Conservation (phyloP, 129 eudicot genomes). For the Artemisia argyi region DNA sequence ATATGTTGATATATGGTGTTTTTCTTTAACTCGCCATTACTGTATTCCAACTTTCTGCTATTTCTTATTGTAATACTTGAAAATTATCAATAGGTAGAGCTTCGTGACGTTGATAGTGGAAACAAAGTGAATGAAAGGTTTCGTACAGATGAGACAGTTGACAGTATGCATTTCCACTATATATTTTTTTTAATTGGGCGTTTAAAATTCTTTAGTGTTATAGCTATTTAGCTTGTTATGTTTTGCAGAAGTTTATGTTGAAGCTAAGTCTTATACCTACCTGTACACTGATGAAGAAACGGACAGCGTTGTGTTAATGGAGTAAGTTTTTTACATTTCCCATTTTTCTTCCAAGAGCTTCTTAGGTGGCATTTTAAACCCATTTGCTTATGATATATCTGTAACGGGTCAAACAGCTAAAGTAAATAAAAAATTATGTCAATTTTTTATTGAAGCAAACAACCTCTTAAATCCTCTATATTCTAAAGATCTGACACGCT, state of each 20-base stretch:
- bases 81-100: conserved; percentile 68
- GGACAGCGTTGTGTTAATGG: conserved; percentile 69
- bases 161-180: conserved; percentile 54
- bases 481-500: neutral
- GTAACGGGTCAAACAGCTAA: neutral
- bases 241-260: conserved; percentile 75
- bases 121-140: conserved; percentile 87
- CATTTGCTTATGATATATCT: neutral
- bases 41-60: neutral
- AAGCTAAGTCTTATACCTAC: conserved; percentile 59
- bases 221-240: neutral
- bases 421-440: neutral
- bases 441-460: neutral
- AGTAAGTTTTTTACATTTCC: conserved; percentile 46
- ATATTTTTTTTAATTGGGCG: neutral
- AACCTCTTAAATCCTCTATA: neutral
- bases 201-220: neutral
- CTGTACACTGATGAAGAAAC: conserved; percentile 84
- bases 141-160: conserved; percentile 88
- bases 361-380: neutral
- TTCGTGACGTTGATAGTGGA: conserved; percentile 94
- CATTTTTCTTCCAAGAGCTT: conserved; percentile 5
- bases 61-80: neutral
- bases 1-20: neutral
- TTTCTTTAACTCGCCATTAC: neutral